Base-by-base conservation (phyloP, 1,284 basidiomycete species). In the Pyrrhoderma lamaoense region DNA sequence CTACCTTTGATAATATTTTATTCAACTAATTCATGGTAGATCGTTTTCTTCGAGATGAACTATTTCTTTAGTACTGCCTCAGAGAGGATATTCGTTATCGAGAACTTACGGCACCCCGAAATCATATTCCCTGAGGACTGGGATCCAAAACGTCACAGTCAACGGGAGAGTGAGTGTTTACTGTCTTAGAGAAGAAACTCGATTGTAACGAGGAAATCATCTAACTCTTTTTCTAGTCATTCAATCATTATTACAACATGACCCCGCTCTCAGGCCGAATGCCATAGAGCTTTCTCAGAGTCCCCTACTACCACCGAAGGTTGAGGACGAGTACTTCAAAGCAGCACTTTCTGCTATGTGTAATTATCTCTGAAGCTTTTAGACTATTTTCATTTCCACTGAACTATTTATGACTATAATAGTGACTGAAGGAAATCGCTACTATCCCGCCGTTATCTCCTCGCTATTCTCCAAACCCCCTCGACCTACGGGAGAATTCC, bases 31-130 rank as follows among this genome's bases (percentile, higher is more conserved):
- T 14, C 31, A 40, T 42, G 27, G 27, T 31, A 90, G 85, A 85
- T 98, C 60, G 93, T 97, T 23, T 95, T 97, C 68, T 98, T 98
- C 62, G 94, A 98, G 71, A 96, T 97, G 93, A 93, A 93, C 64
- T 92, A 87, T 70, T 61, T 66, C 18, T 95, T 96, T 68, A 74
- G 77, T n/a, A 97, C 94, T 0, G 84, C 81, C 2, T 80, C 90
- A 49, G 94, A 98, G 64, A 82, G 94, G 13, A 87, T 90, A 42
- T 78, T 78, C 2, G 89, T 94, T 14, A 76, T 97, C 4, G 85
- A 87, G 56, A 81, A 84, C 45, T 65, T 96, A 34, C 73, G 93
- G 9, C 81, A 79, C 56, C 82, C 82, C 0, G 70, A 75, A 3
- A 79, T 95, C 36, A 72, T 76, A 37, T 92, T 97, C 60, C 93